Evolutionary conservation across 139 green algal genomes (phyloP), one percentile per base, ranked within the genome.

Genomic region (Tetradesmus obliquus): DNA sequence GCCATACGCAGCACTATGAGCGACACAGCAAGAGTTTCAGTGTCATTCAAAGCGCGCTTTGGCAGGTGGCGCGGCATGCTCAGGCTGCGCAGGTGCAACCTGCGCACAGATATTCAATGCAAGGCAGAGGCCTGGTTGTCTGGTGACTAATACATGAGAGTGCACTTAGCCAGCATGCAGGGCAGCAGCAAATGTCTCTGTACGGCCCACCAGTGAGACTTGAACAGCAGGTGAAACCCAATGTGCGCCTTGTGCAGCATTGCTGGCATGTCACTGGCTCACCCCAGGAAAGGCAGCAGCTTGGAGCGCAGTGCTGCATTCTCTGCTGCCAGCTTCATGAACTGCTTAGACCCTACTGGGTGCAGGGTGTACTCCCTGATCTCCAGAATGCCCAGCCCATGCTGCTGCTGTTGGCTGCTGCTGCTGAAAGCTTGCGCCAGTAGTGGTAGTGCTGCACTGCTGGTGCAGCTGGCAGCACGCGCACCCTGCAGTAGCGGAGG

Each of bases 351-450:
- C 1, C 94, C 94, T 51, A 91, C 82, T 13, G 94, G 94, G 55
- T 93, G 91, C 55, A 95, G 32, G 0, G 91, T 94, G 81, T 96
- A 96, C 81, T 95, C 94, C 6, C 94, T 79, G 15, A 96, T 82
- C 62, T 96, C 94, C 20, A 96, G 71, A 7, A 92, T 19, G 3
- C 79, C 86, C 57, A n/a, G 82, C 3, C 51, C 17, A 22, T 54
- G 85, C 85, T 90, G 17, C 85, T 71, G 22, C 19, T 88, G 83
- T 58, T 24, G 58, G 60, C 84, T 54, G 58, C 57, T 89, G 84
- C 60, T 89, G 84, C 58, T 79, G 60, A 58, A 53, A 8, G 12
- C 17, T 13, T 8, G 55, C 22, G 55, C 12, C 13, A 55, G 55
- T 55, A 79, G 83, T n/a, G 55, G 83, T 55, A 22, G 83, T 60